Percentiles rank a stretch among this genome's conserved stretches.
These are phyloP conservation scores for Heritiera littoralis DNA, from an alignment of 345 rosid genomes.

Conservation along the genomic window DNA sequence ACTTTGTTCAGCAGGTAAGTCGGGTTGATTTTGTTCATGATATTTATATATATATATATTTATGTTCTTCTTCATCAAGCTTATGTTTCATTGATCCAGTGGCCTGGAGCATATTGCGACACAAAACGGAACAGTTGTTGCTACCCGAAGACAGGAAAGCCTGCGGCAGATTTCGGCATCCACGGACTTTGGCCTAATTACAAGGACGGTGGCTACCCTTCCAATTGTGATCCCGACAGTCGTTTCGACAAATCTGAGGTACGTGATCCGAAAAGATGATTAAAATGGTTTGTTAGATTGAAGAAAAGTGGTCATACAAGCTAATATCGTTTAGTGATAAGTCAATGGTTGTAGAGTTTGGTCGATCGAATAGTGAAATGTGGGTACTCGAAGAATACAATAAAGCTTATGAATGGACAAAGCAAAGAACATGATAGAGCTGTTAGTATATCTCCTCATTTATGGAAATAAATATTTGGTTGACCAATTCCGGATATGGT, in stretches of 20 bases:
- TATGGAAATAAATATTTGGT: no score
- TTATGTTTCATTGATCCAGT: conserved; percentile 35
- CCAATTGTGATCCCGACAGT: conserved; percentile 61
- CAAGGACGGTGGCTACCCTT: conserved; percentile 75
- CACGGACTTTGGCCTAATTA: conserved; percentile 98
- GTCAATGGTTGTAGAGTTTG: no score
- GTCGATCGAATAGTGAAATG: no score
- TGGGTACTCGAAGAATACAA: no score
- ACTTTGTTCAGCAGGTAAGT: conserved; percentile 73
- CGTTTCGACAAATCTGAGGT: conserved; percentile 64
- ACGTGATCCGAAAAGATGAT: neutral
- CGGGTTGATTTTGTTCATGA: neutral
- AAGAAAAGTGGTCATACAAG: no score
- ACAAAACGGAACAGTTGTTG: conserved; percentile 58
- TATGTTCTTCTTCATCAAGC: neutral
- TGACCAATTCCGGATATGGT: no score
- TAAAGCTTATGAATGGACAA: no score
- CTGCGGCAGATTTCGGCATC: conserved; percentile 84
- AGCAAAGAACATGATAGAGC: no score
- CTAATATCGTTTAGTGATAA: no score
- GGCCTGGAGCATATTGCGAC: conserved; percentile 98
- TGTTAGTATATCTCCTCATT: no score
- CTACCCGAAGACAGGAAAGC: conserved; percentile 84
- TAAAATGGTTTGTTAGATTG: neutral
- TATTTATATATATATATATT: neutral